phyloP scores from a whole-genome alignment of 352 stramenopile species.

The Globisporangium perplexum region DNA sequence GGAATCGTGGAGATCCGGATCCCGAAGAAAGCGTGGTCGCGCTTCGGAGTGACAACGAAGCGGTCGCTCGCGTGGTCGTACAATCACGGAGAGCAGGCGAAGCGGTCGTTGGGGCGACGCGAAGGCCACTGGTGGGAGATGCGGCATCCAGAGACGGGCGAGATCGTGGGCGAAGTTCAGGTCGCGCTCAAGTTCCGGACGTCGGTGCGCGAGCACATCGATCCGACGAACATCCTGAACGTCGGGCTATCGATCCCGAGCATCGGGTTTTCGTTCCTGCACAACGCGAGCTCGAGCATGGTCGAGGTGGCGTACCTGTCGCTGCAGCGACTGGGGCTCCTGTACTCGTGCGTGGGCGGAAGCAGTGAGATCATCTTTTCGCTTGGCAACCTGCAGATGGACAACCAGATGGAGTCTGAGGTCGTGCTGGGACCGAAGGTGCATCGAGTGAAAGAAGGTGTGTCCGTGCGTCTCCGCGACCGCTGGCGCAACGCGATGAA shows the following conservation, averaged over 20 bases:
- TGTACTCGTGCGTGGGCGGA: slow-evolving; percentile 74
- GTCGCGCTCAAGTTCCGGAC: slow-evolving; percentile 81
- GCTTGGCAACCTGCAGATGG: slow-evolving; percentile 84
- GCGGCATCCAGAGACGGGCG: slow-evolving; percentile 60
- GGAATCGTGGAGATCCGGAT: slow-evolving; percentile 79
- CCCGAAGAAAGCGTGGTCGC: slow-evolving; percentile 78
- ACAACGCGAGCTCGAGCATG: slow-evolving; percentile 78
- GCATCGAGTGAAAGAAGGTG: slow-evolving; percentile 80
- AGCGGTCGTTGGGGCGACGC: slow-evolving; percentile 56
- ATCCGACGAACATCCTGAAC: slow-evolving; percentile 63
- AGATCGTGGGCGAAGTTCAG: slow-evolving; percentile 75
- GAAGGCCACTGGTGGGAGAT: slow-evolving; percentile 87
- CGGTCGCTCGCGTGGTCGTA: slow-evolving; percentile 74
- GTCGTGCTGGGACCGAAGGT: slow-evolving; percentile 81
- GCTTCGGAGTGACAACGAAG: slow-evolving; percentile 55
- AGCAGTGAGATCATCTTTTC: slow-evolving; percentile 81
- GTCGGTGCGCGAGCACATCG: slow-evolving; percentile 40
- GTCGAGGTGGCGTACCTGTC: slow-evolving; percentile 87
- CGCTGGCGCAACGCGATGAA: slow-evolving; percentile 81
- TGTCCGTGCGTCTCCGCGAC: slow-evolving; percentile 78
- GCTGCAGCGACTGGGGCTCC: slow-evolving; percentile 65
- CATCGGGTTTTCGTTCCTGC: slow-evolving; percentile 76
- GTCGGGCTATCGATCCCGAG: slow-evolving; percentile 77
- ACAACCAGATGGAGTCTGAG: slow-evolving; percentile 87
- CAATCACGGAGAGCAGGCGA: slow-evolving; percentile 67